A percentile compares a stretch with the other conserved stretches of the same genome.
Evolutionary conservation across 2,329 filamentous ascomycete genomes (phyloP).

Genomic region (Hymenoscyphus repandus): DNA sequence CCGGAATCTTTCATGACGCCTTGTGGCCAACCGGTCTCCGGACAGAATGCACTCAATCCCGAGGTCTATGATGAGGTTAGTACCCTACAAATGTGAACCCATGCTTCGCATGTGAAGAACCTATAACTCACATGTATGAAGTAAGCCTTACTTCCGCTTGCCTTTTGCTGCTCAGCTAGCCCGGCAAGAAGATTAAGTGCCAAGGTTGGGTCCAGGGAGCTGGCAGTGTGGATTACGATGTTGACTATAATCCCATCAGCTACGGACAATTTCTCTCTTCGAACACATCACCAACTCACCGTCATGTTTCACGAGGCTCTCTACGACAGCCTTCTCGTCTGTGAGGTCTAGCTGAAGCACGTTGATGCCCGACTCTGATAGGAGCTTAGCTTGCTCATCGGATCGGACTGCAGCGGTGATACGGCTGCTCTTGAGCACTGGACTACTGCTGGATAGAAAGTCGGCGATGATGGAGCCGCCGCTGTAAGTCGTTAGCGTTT

Average conservation of each 20-base stretch:
- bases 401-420: constrained; percentile 33
- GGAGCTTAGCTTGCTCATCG: constrained; percentile 30
- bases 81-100: no score
- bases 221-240: constrained; percentile 34
- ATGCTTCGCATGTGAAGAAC: constrained; percentile 9
- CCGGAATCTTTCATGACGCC: constrained; percentile 17
- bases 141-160: constrained; percentile 26
- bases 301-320: constrained; percentile 23
- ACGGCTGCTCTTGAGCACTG: constrained; percentile 20
- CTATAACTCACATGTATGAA: constrained; percentile 32
- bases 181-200: constrained; percentile 31
- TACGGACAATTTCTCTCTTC: constrained; percentile 6
- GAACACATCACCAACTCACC: constrained; percentile 23
- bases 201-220: constrained; percentile 27
- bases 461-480: constrained; percentile 35
- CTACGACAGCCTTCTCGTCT: constrained; percentile 25
- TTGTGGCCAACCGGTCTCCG: constrained; percentile 20
- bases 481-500: constrained; percentile 20
- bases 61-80: constrained; percentile 19
- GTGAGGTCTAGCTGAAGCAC: constrained; percentile 31
- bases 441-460: constrained; percentile 23
- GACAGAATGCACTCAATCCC: constrained; percentile 18
- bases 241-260: constrained; percentile 28
- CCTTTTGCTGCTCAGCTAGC: constrained; percentile 29
- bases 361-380: constrained; percentile 31